These are phyloP conservation scores for Cutaneotrichosporon curvatum DNA, from an alignment of 1,284 basidiomycete species.

Conservation along the genomic window DNA sequence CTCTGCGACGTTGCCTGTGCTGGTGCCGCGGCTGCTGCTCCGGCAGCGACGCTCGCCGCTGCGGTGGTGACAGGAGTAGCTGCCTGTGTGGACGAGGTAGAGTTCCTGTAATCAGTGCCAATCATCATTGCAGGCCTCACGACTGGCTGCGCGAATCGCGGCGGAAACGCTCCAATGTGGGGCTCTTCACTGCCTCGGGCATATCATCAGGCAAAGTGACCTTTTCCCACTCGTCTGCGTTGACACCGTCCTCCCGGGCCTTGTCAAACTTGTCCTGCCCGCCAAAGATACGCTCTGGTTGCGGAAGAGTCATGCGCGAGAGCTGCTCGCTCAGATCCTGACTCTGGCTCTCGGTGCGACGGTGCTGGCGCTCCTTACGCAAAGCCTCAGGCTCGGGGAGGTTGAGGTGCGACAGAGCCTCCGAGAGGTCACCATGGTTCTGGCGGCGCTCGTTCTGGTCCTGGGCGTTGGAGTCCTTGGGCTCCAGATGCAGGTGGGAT, in stretches of 20 bases:
- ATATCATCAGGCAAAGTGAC: constrained; percentile 42
- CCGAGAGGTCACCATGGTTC: constrained; percentile 10
- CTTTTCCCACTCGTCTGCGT: constrained; percentile 44
- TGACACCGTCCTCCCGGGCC: constrained; percentile 26
- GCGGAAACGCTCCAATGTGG: constrained; percentile 33
- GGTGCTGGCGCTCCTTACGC: constrained; percentile 24
- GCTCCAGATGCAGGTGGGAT: constrained; percentile 28
- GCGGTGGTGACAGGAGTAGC: constrained; percentile 14
- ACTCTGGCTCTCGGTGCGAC: constrained; percentile 40
- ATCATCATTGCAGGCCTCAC: constrained; percentile 21
- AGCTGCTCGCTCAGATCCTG: constrained; percentile 40
- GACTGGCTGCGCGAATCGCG: constrained; percentile 18
- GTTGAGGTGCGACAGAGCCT: constrained; percentile 22
- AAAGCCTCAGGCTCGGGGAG: constrained; percentile 46
- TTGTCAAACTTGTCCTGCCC: constrained; percentile 28
- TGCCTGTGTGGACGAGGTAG: neutral
- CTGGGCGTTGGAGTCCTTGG: constrained; percentile 3
- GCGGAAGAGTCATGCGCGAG: constrained; percentile 44
- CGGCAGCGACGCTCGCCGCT: constrained; percentile 10
- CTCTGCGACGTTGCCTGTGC: neutral
- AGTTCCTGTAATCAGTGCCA: neutral
- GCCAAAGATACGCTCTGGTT: constrained; percentile 46
- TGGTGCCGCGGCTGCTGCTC: constrained; percentile 1
- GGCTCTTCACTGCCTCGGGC: constrained; percentile 45
- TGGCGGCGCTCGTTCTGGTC: constrained; percentile 12